These are phyloP conservation scores for Byssoonygena ceratinophila DNA, from an alignment of 2,329 filamentous ascomycete species.

Conservation along the genomic window DNA sequence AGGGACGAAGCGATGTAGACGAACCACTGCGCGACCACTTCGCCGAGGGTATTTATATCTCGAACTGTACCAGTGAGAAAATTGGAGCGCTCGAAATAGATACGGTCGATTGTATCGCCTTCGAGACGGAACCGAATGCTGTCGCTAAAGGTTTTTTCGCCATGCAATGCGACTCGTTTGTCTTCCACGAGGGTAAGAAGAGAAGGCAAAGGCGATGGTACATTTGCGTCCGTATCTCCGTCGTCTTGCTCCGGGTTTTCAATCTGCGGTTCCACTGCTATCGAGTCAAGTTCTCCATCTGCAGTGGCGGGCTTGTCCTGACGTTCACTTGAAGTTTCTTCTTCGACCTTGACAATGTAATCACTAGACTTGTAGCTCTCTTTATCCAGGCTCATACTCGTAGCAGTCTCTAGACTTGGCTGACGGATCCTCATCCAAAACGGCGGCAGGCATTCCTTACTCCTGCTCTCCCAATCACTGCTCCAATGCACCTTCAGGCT, in stretches of 20 bases:
- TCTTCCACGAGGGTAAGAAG: constrained; percentile 19
- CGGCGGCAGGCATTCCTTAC: constrained; percentile 45
- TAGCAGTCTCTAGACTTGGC: constrained; percentile 12
- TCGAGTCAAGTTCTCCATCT: neutral
- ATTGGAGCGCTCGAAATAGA: constrained; percentile 21
- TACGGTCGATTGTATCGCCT: constrained; percentile 18
- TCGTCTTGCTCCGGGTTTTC: neutral
- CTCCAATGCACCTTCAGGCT: constrained; percentile 50
- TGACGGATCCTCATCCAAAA: constrained; percentile 42
- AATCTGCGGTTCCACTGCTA: neutral
- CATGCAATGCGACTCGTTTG: constrained; percentile 19
- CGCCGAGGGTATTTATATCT: constrained; percentile 12
- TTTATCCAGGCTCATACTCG: neutral
- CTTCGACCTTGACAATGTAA: constrained; percentile 13
- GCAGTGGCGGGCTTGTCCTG: neutral
- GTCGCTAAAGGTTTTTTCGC: constrained; percentile 17
- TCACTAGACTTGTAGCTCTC: constrained; percentile 10
- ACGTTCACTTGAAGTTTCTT: constrained; percentile 3
- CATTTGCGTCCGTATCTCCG: neutral
- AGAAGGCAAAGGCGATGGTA: neutral
- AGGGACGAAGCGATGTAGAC: constrained; percentile 21
- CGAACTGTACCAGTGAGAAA: constrained; percentile 18
- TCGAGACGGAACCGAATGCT: constrained; percentile 24
- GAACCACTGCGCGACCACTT: constrained; percentile 22
- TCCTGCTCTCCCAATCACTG: constrained; percentile 44